A percentile compares a stretch with the other conserved stretches of the same genome.
Evolutionary conservation across 495 filamentous ascomycete species (phyloP).

Genomic region (Neurospora terricola): DNA sequence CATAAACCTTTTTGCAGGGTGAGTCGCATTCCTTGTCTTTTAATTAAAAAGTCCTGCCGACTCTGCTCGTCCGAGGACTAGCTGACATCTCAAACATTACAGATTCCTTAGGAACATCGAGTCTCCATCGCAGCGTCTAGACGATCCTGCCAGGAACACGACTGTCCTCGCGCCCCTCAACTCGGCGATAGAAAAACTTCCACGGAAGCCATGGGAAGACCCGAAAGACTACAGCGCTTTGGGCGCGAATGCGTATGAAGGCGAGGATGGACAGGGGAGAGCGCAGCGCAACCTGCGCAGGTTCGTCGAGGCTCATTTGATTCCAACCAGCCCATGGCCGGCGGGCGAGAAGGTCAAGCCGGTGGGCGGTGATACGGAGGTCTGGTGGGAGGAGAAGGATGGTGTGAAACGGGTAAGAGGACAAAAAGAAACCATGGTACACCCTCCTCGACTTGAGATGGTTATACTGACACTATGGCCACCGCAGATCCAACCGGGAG

Average conservation of each 20-base stretch:
- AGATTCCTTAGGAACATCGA: constrained; percentile 71
- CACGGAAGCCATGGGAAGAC: constrained; percentile 92
- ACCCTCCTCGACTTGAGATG: not conserved
- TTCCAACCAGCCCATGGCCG: constrained; percentile 69
- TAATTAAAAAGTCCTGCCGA: not conserved
- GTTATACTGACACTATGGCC: not conserved
- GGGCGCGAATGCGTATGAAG: constrained; percentile 73
- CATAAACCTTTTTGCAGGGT: constrained; percentile 79
- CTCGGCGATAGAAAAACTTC: constrained; percentile 64
- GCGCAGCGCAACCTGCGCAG: constrained; percentile 67
- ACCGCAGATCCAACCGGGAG: constrained; percentile 64
- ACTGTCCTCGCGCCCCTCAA: constrained; percentile 89
- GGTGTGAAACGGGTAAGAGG: constrained; percentile 56
- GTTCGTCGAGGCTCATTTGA: constrained; percentile 83
- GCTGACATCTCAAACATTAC: not conserved
- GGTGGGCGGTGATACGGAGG: constrained; percentile 48
- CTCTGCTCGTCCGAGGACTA: not conserved
- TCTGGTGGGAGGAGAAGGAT: constrained; percentile 72
- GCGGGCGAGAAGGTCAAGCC: constrained; percentile 64
- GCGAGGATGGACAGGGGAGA: constrained; percentile 65
- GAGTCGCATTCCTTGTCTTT: not conserved
- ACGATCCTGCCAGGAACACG: constrained; percentile 59
- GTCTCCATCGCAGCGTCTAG: constrained; percentile 57
- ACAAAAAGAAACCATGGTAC: constrained; percentile 14
- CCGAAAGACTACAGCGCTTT: constrained; percentile 64